Conservation (phyloP, 176 grass and related monocot species). For the Cenchrus fungigraminus region DNA sequence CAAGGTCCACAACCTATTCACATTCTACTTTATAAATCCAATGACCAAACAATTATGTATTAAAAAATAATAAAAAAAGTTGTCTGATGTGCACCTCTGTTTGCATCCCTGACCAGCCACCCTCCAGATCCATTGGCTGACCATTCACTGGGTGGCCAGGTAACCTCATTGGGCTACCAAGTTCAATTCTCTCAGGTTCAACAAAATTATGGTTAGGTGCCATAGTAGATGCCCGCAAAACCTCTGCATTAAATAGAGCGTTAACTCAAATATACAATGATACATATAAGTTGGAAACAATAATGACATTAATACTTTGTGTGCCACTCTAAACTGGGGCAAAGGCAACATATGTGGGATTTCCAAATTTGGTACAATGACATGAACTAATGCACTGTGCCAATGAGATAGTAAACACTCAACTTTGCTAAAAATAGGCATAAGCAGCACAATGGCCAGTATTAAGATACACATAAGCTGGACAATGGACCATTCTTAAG, state of each 20-base stretch:
- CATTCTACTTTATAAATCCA: not conserved
- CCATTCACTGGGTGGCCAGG: constrained; percentile 76
- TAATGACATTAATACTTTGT: constrained; percentile 9
- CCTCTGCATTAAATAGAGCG: constrained; percentile 74
- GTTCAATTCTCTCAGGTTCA: constrained; percentile 93
- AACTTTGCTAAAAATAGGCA: constrained; percentile 39
- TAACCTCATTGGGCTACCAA: constrained; percentile 86
- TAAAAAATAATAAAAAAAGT: constrained; percentile 18
- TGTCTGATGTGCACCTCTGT: constrained; percentile 64
- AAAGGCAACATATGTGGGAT: not conserved
- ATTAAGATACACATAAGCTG: constrained; percentile 10
- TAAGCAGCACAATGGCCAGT: constrained; percentile 4
- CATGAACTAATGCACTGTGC: constrained; percentile 7
- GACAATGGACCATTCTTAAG: constrained; percentile 5
- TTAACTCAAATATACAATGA: constrained; percentile 16
- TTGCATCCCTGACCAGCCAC: constrained; percentile 79
- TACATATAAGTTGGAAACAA: constrained; percentile 14
- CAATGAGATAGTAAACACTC: constrained; percentile 1
- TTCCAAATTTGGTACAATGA: constrained; percentile 4
- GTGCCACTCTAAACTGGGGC: constrained; percentile 5
- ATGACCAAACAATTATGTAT: constrained; percentile 1
- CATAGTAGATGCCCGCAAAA: constrained; percentile 81
- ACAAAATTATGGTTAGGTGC: constrained; percentile 75
- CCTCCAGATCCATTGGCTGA: constrained; percentile 96
- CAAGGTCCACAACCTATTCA: not conserved